Base-by-base conservation (phyloP, 2,329 filamentous ascomycete species). In the Canariomyces notabilis region DNA sequence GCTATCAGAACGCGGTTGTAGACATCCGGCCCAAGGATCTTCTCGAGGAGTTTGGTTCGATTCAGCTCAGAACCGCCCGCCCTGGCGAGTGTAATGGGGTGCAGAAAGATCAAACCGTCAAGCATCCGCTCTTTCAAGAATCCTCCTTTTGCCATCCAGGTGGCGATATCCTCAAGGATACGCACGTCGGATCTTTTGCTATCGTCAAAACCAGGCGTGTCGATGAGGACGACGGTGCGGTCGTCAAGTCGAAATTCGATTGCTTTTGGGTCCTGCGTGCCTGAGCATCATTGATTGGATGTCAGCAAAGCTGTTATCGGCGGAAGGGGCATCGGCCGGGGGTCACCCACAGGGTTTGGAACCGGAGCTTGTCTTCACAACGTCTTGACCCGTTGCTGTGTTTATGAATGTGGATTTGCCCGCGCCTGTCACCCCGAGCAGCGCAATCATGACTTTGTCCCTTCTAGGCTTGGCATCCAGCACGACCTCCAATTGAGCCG, bases 31-130 rank as follows among this genome's bases (percentile, higher is more conserved):
- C 22, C 22, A 26, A 42, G 18, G 15, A 42, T 42, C 31, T 29
- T 35, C 20, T 42, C 40, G 14, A 42, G 20, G 12, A 42, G 40
- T 22, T 34, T 29, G 9, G 40, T 42, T 11, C 31, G 40, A 31
- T 35, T 29, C 40, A 33, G 20, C 18, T 42, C 40, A 11, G 40
- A 42, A 6, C 14, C 18, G 20, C 40, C 40, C 9, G 14, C 40
- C 40, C 9, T 19, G n/a, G 14, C 23, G 20, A 18, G 19, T 11
- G 40, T 42, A 20, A 35, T 14, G 12, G 40, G 40, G 19, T 42
- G 40, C 1, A 42, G 40, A 6, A 42, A 42, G 31, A 42, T 35
- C 29, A 42, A n/a, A 8, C 40, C 40, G 31, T 42, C 40, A 34
- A 34, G 40, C 31, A 8, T 35, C 15, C 11, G 18, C 14, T 35